Conservation (phyloP, 2,329 filamentous ascomycete species). For the Raffaelea arxii region DNA sequence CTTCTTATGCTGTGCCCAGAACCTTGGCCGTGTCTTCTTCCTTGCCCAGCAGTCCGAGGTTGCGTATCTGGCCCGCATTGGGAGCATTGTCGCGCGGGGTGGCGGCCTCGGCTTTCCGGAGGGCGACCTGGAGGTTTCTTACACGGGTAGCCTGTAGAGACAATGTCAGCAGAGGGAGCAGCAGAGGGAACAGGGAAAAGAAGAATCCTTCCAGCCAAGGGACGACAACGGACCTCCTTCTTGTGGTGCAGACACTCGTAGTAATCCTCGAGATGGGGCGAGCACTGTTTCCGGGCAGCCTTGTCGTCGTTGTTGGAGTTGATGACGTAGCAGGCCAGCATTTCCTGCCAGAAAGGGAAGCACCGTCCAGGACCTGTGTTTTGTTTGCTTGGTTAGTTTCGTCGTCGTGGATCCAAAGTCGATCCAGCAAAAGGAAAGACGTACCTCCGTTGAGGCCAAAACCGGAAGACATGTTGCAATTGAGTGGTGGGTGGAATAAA, state of each 20-base stretch:
- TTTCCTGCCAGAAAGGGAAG: constrained; percentile 99
- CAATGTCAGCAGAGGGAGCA: too few species aligned
- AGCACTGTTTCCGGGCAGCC: constrained; percentile 79
- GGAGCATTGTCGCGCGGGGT: constrained; percentile 72
- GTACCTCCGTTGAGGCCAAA: constrained; percentile 73
- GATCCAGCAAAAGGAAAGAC: constrained; percentile 19
- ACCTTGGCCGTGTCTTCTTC: constrained; percentile 67
- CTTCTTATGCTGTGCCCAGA: constrained; percentile 21
- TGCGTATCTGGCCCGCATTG: constrained; percentile 77
- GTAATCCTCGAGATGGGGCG: constrained; percentile 83
- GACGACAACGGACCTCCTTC: constrained; percentile 66
- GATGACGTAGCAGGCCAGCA: constrained; percentile 95
- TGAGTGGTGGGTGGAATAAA: constrained; percentile 2
- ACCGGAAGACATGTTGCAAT: constrained; percentile 61
- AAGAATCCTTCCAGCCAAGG: background rate
- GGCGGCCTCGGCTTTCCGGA: constrained; percentile 67
- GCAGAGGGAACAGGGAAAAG: too few species aligned
- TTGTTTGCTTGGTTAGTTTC: background rate
- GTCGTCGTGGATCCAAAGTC: background rate
- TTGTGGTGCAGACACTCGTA: constrained; percentile 98
- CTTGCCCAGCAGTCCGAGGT: constrained; percentile 72
- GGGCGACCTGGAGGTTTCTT: constrained; percentile 70
- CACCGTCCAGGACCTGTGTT: constrained; percentile 59
- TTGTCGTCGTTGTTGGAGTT: constrained; percentile 74
- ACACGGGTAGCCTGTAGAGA: constrained; percentile 61